phyloP scores from a whole-genome alignment of 2,329 filamentous ascomycete species.

The Aspergillus sp. region DNA sequence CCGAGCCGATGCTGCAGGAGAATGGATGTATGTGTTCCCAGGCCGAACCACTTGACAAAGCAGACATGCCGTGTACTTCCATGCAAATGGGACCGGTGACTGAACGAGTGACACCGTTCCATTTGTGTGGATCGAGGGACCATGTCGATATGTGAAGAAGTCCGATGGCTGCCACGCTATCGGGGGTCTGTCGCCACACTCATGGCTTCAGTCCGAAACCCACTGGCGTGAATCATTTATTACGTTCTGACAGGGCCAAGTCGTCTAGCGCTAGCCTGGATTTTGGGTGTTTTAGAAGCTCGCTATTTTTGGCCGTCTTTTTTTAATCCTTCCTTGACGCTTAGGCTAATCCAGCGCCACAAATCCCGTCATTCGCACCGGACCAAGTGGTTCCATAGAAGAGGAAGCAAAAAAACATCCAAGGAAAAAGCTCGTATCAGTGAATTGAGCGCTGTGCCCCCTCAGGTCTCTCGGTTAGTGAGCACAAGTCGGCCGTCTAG shows the following conservation, averaged over 20 bases:
- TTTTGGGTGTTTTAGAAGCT: not conserved
- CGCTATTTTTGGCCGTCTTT: constrained; percentile 18
- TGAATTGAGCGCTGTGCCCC: no score
- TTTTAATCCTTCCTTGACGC: constrained; percentile 5
- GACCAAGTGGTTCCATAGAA: not conserved
- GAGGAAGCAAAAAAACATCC: not conserved
- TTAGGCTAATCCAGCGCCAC: constrained; percentile 1
- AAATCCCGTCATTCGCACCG: not conserved
- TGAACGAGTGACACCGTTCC: not conserved
- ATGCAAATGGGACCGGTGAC: not conserved
- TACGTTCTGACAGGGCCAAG: not conserved
- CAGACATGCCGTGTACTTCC: not conserved
- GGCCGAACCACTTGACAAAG: not conserved
- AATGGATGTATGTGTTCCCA: not conserved
- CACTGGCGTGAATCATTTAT: not conserved
- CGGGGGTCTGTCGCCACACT: not conserved
- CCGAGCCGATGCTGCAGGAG: no score
- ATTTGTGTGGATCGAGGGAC: not conserved
- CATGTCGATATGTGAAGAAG: not conserved
- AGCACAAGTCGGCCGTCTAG: no score
- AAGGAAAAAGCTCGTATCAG: not conserved
- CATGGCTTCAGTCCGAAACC: constrained; percentile 1
- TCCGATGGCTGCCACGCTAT: constrained; percentile 3
- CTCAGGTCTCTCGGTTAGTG: no score
- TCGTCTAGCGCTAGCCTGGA: constrained; percentile 4